A percentile compares a stretch with the other conserved stretches of the same genome.
Conservation (phyloP, 2,329 filamentous ascomycete species). For the Fusarium pininemorale region DNA sequence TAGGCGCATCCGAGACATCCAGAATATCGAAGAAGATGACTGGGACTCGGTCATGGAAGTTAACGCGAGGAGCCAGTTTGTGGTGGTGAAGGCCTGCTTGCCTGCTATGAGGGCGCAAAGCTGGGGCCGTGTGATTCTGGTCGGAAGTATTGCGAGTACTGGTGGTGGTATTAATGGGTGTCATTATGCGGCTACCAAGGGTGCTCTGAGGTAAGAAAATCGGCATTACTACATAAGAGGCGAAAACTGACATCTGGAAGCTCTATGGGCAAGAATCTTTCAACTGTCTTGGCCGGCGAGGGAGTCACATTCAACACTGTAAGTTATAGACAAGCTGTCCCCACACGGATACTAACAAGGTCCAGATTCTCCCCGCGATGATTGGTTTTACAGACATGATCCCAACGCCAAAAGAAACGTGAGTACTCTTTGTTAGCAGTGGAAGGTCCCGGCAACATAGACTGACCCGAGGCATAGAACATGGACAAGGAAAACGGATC, state of each 20-base stretch:
- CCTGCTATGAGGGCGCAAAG: constrained; percentile 44
- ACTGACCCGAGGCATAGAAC: constrained; percentile 17
- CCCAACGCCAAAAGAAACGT: constrained; percentile 46
- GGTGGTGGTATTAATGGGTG: constrained; percentile 49
- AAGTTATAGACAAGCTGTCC: not conserved
- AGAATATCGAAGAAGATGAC: constrained; percentile 48
- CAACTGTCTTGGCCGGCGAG: constrained; percentile 45
- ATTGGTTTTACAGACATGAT: constrained; percentile 50
- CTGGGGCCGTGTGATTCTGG: constrained; percentile 47
- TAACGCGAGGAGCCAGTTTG: constrained; percentile 48
- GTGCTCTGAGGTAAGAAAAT: constrained; percentile 42
- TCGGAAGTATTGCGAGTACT: constrained; percentile 47
- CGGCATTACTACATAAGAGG: too few species aligned
- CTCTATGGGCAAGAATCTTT: constrained; percentile 48
- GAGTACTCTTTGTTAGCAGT: not conserved
- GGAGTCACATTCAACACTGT: constrained; percentile 49
- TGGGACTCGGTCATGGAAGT: constrained; percentile 50
- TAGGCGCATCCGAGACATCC: constrained; percentile 46
- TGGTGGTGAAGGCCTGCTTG: constrained; percentile 46
- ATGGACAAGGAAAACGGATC: constrained; percentile 45
- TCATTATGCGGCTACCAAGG: constrained; percentile 49
- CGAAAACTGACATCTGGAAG: constrained; percentile 30
- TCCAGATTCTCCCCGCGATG: constrained; percentile 46
- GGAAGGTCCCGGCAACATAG: too few species aligned
- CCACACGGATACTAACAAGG: accelerated